Base-by-base conservation (phyloP, 2,329 filamentous ascomycete species). In the Bipolaris zeicola region DNA sequence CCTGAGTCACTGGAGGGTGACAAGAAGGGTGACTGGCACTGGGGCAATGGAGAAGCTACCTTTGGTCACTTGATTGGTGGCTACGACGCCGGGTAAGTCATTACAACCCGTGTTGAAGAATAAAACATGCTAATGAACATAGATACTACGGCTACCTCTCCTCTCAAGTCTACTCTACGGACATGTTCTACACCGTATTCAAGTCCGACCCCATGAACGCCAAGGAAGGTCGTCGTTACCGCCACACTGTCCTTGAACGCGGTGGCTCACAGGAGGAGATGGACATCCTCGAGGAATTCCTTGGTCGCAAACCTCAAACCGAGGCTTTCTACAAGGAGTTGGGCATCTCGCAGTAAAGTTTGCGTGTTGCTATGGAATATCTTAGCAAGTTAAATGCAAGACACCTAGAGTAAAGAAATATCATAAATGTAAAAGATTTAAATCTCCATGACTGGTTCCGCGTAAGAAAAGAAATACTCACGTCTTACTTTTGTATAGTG, bases 181-280 rank as follows among this genome's bases (percentile, higher is more conserved):
- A 96, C 76, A 94, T 96, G 90, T 96, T 94, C 81, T 87, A 91
- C 77, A 84, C 84, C 0, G 87, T 90, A 44, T 95, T 95, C 79
- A 88, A 89, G 79, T 81, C 85, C 65, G 82, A 93, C 72, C 91
- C 91, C 0, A 92, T 94, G 90, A 85, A 92, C 73, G 82, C 82
- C 31, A 84, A 83, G 63, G 86, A 92, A 72, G 91, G 91, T 1
- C 82, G 90, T 13, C 79, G 90, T 56, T 95, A 94, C 78, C 83
- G 91, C 51, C 88, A 92, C 75, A 89, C 86, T 0, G 90, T 95
- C 20, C 80, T 95, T 4, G 89, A 93, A 78, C 86, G 85, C 62
- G 91, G 91, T 36, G 91, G 91, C 0, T 88, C 85, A 65, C 87
- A 89, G 74, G 90, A 93, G 65, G 91, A 94, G 80, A 92, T 94